phyloP scores from a whole-genome alignment of 2,329 filamentous ascomycete species.

The Dendrostoma leiphaemia region DNA sequence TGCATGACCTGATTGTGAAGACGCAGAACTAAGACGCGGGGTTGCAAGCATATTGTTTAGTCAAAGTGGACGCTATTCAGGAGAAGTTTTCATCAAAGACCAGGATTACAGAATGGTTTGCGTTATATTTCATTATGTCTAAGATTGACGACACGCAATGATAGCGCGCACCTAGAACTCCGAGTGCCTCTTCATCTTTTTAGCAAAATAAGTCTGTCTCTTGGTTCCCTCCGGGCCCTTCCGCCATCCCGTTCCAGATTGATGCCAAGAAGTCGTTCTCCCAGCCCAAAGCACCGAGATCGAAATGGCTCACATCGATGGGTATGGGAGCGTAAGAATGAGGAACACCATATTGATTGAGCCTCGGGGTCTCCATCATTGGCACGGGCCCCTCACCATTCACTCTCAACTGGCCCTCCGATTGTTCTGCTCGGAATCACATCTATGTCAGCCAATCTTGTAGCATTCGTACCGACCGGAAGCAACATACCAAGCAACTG shows the following conservation, averaged over 20 bases:
- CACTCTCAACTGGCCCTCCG: background rate
- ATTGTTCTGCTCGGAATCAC: background rate
- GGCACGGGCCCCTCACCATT: background rate
- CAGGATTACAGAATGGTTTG: background rate
- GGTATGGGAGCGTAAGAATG: slow-evolving; percentile 11
- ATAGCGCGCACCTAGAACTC: too few species aligned
- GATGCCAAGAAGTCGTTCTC: slow-evolving; percentile 9
- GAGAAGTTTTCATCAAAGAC: too few species aligned
- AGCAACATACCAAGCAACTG: background rate
- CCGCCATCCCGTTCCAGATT: slow-evolving; percentile 1
- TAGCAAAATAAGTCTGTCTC: slow-evolving; percentile 16
- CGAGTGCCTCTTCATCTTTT: too few species aligned
- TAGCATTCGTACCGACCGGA: background rate
- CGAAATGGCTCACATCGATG: slow-evolving; percentile 9
- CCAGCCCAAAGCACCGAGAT: slow-evolving; percentile 13
- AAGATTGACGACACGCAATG: background rate
- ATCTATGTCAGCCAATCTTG: background rate
- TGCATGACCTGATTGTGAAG: background rate
- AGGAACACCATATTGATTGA: background rate
- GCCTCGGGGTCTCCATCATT: background rate
- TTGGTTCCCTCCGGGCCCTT: slow-evolving; percentile 1
- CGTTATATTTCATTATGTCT: background rate
- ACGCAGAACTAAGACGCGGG: background rate
- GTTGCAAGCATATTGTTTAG: too few species aligned
- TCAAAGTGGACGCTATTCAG: too few species aligned